A percentile compares a stretch with the other conserved stretches of the same genome.
These are phyloP conservation scores for Termitomyces sp. DNA, from an alignment of 768 basidiomycete genomes.

Conservation along the genomic window DNA sequence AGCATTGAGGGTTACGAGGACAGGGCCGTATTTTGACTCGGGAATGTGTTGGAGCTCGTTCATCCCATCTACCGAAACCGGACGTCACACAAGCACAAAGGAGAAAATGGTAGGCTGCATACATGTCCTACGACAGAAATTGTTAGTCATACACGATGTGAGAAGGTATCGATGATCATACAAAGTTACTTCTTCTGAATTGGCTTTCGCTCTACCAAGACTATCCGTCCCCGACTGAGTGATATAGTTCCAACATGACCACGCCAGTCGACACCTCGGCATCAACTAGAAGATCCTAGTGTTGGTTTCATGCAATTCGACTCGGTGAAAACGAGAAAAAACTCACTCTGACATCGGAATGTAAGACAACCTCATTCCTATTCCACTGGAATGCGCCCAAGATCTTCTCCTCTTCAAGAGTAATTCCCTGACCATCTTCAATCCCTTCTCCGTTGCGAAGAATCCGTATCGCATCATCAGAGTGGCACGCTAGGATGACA, in stretches of 20 bases:
- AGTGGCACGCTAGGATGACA: conserved; percentile 71
- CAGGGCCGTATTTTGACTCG: conserved; percentile 47
- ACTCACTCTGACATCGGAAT: conserved; percentile 55
- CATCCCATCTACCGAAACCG: conserved; percentile 52
- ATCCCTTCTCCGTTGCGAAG: conserved; percentile 38
- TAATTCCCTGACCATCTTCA: conserved; percentile 24
- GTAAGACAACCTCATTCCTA: conserved; percentile 60
- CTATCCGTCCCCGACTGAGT: conserved; percentile 37
- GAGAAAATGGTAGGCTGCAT: conserved; percentile 7
- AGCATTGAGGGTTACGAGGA: conserved; percentile 71
- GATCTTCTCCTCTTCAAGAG: conserved; percentile 46
- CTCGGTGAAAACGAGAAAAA: not conserved
- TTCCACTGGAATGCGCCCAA: conserved; percentile 61
- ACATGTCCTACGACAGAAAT: conserved; percentile 34
- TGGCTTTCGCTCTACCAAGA: conserved; percentile 19
- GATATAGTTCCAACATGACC: conserved; percentile 83
- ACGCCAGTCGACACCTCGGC: conserved; percentile 54
- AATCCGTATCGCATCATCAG: conserved; percentile 53
- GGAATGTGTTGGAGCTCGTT: conserved; percentile 69
- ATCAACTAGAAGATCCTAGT: conserved; percentile 42
- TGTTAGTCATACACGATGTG: not conserved
- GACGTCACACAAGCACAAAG: not conserved
- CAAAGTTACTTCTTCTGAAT: conserved; percentile 58
- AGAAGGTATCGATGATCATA: conserved; percentile 28
- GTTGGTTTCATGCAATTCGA: not conserved